Base-by-base conservation (phyloP, 805 yeast species). In the Barnettozyma californica region DNA sequence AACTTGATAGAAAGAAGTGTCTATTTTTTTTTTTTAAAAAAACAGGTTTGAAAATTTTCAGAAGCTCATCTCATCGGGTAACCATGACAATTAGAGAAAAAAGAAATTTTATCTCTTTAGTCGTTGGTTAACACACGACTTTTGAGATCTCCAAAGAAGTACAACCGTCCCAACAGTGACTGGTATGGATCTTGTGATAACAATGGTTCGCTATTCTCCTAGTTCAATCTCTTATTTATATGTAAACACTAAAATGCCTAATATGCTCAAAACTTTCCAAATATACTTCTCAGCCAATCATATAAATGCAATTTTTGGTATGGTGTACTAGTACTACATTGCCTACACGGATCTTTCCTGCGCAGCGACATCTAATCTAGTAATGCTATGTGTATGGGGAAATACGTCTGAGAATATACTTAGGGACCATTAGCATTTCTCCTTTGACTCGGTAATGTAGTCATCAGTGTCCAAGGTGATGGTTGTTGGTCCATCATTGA, bases 401-500 rank as follows among this genome's bases (percentile, higher is more conserved):
- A 23, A 23, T 23, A 8, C 5, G 25, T 23, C 25, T 23, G 8
- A 8, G 8, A 8, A 23, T 23, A 23, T 23, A 23, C 8, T 31
- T 14, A n/a, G 16, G 35, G 4, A 2, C 14, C 4, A 13, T 18
- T 18, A 18, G 21, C 10, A 4, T 11, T 35, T 35, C 9, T 38
- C n/a, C 33, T 39, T 18, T 13, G 27, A 34, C 26, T 33, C 41
- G 20, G 23, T 35, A 9, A 21, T 47, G 18, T 47, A 59, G 9
- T 59, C 61, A 29, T 55, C 53, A 11, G 92, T 84, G 62, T 91
- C 97, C 69, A 85, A 77, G 19, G 83, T 77, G 29, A 92, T 84
- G 0, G 98, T 92, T 1, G 87, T 89, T 0, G 98, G 98, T 1
- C 98, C 98, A 59, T 92, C 97, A 60, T 94, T 94, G 13, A 84